Conservation (phyloP, 805 yeast genomes). For the Yamadazyma takamatsuzukensis region DNA sequence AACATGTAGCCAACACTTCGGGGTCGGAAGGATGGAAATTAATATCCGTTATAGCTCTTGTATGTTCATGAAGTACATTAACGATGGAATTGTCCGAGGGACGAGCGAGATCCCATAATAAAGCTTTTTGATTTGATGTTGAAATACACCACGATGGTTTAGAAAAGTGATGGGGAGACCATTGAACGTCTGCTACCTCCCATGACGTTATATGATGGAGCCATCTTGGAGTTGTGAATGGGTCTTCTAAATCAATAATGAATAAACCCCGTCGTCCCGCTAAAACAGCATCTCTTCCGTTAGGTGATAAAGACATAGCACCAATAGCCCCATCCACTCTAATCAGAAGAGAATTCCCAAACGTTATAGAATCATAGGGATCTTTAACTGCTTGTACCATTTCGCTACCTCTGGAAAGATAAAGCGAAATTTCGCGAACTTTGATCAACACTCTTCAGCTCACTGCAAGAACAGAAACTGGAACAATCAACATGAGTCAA, state of each 20-base stretch:
- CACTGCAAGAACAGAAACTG: not conserved
- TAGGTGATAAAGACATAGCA: constrained; percentile 85
- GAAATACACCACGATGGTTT: constrained; percentile 91
- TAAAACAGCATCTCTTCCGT: constrained; percentile 88
- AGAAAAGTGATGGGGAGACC: constrained; percentile 83
- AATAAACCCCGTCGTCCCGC: constrained; percentile 82
- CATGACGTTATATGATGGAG: constrained; percentile 87
- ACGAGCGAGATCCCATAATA: constrained; percentile 86
- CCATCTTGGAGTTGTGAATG: constrained; percentile 93
- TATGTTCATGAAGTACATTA: constrained; percentile 83
- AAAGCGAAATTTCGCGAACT: not conserved
- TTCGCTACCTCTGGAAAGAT: constrained; percentile 4
- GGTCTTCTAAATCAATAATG: constrained; percentile 92
- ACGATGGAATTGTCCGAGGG: constrained; percentile 72
- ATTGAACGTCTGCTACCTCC: constrained; percentile 99
- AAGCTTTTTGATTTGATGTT: constrained; percentile 91
- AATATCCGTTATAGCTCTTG: constrained; percentile 92
- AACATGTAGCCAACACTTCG: constrained; percentile 85
- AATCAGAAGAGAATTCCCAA: constrained; percentile 76
- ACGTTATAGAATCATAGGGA: constrained; percentile 50
- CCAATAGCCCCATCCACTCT: constrained; percentile 90
- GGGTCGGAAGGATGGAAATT: constrained; percentile 88
- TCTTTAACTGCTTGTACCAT: constrained; percentile 7
- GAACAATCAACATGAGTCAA: constrained; percentile 8
- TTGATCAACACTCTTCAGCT: not conserved